Percentiles rank a stretch among this genome's conserved stretches.
Conservation (phyloP, 2,329 filamentous ascomycete species). For the Sporothrix mexicana region DNA sequence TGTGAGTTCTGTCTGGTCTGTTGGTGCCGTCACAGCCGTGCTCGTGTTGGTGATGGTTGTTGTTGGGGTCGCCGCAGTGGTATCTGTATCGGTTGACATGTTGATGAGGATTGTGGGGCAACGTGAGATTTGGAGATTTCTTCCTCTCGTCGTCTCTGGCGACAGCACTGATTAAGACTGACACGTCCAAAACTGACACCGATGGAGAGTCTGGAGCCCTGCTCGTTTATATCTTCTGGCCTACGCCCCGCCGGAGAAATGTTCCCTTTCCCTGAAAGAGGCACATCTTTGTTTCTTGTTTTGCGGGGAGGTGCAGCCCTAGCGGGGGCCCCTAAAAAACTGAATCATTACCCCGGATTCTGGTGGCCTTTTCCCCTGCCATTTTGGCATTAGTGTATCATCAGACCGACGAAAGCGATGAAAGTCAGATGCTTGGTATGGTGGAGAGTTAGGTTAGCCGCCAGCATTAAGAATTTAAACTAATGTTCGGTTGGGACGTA, state of each 20-base stretch:
- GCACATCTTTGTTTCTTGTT: too few species aligned
- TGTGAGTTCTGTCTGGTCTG: neutral
- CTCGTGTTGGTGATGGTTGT: neutral
- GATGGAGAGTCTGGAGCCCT: neutral
- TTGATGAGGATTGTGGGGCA: neutral
- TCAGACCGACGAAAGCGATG: neutral
- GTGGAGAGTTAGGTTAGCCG: too few species aligned
- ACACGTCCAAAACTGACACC: conserved; percentile 16
- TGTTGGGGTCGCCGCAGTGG: conserved; percentile 3
- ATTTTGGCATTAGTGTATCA: neutral
- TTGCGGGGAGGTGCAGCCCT: conserved; percentile 13
- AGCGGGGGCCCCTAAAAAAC: neutral
- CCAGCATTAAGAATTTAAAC: too few species aligned
- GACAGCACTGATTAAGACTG: conserved; percentile 4
- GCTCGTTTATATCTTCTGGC: conserved; percentile 9
- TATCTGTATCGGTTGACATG: conserved; percentile 5
- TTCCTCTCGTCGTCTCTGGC: neutral
- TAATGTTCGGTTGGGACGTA: too few species aligned
- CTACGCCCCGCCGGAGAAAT: neutral
- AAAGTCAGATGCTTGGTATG: too few species aligned
- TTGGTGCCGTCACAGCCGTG: neutral
- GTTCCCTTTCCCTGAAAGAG: neutral
- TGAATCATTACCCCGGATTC: conserved; percentile 15
- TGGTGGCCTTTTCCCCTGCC: neutral
- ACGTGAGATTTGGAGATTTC: neutral